Conservation (phyloP, 192 early-diverging fungal genomes). For the Coemansia sp. region DNA sequence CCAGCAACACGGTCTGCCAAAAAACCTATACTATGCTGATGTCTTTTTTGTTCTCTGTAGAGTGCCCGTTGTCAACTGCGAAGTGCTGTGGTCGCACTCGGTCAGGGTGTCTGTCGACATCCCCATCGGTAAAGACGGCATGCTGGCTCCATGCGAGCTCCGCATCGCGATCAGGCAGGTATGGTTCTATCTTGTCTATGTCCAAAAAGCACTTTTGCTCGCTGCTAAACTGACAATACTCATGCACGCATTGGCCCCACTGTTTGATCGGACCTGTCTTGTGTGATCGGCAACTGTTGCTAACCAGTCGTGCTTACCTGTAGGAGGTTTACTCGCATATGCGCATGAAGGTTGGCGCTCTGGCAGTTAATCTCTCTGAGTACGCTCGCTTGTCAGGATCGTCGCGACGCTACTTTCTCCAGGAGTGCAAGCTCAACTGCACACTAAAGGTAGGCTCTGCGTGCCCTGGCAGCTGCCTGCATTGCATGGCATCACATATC, state of each 20-base stretch:
- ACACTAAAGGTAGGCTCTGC: constrained; percentile 63
- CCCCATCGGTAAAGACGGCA: constrained; percentile 71
- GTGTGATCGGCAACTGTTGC: background rate
- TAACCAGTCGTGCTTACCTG: constrained; percentile 8
- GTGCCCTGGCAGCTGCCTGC: background rate
- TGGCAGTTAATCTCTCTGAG: constrained; percentile 79
- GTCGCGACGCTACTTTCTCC: constrained; percentile 60
- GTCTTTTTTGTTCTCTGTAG: constrained; percentile 17
- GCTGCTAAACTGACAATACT: background rate
- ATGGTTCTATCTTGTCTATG: constrained; percentile 4
- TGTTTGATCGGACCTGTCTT: constrained; percentile 5
- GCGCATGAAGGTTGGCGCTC: constrained; percentile 57
- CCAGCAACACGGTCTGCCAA: constrained; percentile 34
- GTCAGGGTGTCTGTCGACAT: constrained; percentile 59
- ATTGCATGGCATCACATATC: background rate
- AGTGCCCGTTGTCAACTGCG: constrained; percentile 47
- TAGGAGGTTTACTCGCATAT: constrained; percentile 54
- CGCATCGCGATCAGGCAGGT: constrained; percentile 70
- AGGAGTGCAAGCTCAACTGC: constrained; percentile 78
- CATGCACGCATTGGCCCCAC: background rate
- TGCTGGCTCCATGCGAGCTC: constrained; percentile 74
- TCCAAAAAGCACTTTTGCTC: too few species aligned
- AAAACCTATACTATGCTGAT: background rate
- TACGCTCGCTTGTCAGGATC: constrained; percentile 61
- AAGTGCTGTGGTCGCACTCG: constrained; percentile 65